A percentile compares a stretch with the other conserved stretches of the same genome.
phyloP scores from a whole-genome alignment of 1,139 yeast genomes.

The Arxiozyma slooffiae region DNA sequence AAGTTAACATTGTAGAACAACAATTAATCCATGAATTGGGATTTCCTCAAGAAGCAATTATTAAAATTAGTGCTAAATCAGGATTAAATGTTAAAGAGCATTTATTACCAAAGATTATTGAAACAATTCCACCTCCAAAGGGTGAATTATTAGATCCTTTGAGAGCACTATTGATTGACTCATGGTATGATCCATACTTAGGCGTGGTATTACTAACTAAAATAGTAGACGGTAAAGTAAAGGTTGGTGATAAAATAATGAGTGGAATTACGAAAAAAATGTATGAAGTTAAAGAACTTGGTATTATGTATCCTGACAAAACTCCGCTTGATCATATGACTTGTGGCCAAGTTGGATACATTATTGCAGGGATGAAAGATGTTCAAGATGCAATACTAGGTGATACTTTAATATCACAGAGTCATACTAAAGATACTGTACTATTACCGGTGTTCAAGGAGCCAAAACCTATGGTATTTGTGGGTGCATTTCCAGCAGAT shows the following conservation, averaged over 20 bases:
- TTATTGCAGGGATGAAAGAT: constrained; percentile 87
- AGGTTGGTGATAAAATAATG: constrained; percentile 62
- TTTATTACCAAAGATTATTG: constrained; percentile 70
- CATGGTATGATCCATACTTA: constrained; percentile 90
- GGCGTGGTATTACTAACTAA: constrained; percentile 88
- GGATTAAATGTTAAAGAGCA: constrained; percentile 62
- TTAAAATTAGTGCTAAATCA: constrained; percentile 86
- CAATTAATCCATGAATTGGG: constrained; percentile 83
- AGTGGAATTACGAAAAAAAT: constrained; percentile 69
- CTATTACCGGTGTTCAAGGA: constrained; percentile 93
- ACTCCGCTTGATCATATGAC: constrained; percentile 49
- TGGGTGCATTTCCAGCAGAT: constrained; percentile 96
- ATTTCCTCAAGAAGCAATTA: constrained; percentile 60
- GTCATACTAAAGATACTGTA: constrained; percentile 47
- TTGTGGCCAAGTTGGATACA: constrained; percentile 93
- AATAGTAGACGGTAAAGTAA: constrained; percentile 71
- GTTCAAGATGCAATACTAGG: constrained; percentile 84
- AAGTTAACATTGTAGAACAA: constrained; percentile 67
- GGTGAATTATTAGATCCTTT: constrained; percentile 51
- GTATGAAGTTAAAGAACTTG: constrained; percentile 86
- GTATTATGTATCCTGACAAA: constrained; percentile 89
- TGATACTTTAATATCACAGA: constrained; percentile 73
- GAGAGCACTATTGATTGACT: constrained; percentile 77
- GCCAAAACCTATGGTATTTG: constrained; percentile 96
- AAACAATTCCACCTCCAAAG: constrained; percentile 62